phyloP scores from a whole-genome alignment of 495 filamentous ascomycete genomes.

The Rostrohypoxylon terebratum region DNA sequence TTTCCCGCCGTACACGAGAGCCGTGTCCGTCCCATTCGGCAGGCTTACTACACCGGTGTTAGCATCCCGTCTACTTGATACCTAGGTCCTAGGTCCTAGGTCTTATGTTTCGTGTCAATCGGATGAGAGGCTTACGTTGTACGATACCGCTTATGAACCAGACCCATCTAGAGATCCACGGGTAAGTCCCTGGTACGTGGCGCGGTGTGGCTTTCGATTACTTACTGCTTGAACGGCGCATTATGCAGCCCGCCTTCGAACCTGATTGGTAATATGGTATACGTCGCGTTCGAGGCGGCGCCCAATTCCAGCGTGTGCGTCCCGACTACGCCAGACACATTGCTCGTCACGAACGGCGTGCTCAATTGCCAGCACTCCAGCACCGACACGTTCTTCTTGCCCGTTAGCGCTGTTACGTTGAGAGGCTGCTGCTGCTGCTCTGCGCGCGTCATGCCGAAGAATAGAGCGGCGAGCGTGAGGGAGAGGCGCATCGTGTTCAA shows the following conservation, averaged over 20 bases:
- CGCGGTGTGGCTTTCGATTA: not conserved
- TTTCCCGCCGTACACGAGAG: slow-evolving; percentile 58
- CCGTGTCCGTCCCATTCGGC: slow-evolving; percentile 58
- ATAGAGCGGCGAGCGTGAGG: not conserved
- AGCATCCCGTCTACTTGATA: not conserved
- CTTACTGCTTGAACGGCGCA: slow-evolving; percentile 65
- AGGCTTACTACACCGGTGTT: slow-evolving; percentile 55
- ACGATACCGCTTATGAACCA: slow-evolving; percentile 58
- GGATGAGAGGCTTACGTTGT: slow-evolving; percentile 17
- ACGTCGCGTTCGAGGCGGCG: slow-evolving; percentile 52
- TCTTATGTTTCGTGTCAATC: not conserved
- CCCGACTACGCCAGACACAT: slow-evolving; percentile 56
- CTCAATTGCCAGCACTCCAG: slow-evolving; percentile 67
- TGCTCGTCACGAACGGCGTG: slow-evolving; percentile 54
- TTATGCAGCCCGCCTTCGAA: slow-evolving; percentile 64
- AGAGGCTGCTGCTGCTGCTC: slow-evolving; percentile 13
- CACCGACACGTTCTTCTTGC: slow-evolving; percentile 51
- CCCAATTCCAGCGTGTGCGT: slow-evolving; percentile 53
- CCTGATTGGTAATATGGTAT: slow-evolving; percentile 54
- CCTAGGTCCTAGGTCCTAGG: not conserved
- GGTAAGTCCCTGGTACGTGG: not conserved
- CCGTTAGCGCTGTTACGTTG: slow-evolving; percentile 44
- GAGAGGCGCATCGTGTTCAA: slow-evolving; percentile 16
- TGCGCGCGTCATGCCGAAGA: slow-evolving; percentile 17
- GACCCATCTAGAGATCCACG: slow-evolving; percentile 56